These are phyloP conservation scores for Pseudozyma sp. DNA, from an alignment of 1,284 basidiomycete genomes.

Conservation along the genomic window DNA sequence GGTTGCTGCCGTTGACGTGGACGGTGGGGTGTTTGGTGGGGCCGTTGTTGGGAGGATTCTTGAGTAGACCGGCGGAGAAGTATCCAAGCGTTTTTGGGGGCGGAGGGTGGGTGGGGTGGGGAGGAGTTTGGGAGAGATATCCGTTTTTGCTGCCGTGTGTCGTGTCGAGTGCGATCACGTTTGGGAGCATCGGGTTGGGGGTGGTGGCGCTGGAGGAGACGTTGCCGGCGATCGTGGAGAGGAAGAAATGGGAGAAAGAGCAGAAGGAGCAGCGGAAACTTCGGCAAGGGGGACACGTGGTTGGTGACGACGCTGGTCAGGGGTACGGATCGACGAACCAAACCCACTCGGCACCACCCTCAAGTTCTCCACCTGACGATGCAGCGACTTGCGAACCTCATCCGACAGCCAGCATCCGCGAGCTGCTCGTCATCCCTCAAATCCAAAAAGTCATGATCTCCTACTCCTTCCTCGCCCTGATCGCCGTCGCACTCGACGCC, in stretches of 20 bases:
- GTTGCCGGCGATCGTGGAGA: constrained; percentile 45
- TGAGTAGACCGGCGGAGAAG: constrained; percentile 50
- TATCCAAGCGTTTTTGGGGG: constrained; percentile 33
- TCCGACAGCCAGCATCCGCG: constrained; percentile 2
- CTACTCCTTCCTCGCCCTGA: constrained; percentile 48
- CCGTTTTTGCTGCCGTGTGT: constrained; percentile 54
- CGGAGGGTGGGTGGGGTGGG: constrained; percentile 4
- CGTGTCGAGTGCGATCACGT: constrained; percentile 60
- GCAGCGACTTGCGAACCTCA: not conserved
- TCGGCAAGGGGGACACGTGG: no score
- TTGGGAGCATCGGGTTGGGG: constrained; percentile 55
- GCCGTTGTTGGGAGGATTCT: constrained; percentile 60
- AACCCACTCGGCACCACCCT: constrained; percentile 6
- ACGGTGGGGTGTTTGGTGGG: constrained; percentile 49
- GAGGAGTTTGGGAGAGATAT: constrained; percentile 46
- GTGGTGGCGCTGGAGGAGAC: constrained; percentile 67
- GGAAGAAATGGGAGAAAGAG: constrained; percentile 4
- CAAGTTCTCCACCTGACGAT: constrained; percentile 1
- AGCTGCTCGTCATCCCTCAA: constrained; percentile 41
- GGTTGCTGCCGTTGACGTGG: constrained; percentile 51
- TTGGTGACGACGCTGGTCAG: not conserved
- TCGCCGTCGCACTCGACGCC: constrained; percentile 43
- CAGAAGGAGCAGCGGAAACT: not conserved
- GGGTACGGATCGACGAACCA: constrained; percentile 4
- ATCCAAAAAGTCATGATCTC: constrained; percentile 59